phyloP scores from a whole-genome alignment of 2,329 filamentous ascomycete genomes.

The Ophiocordyceps sinensis region DNA sequence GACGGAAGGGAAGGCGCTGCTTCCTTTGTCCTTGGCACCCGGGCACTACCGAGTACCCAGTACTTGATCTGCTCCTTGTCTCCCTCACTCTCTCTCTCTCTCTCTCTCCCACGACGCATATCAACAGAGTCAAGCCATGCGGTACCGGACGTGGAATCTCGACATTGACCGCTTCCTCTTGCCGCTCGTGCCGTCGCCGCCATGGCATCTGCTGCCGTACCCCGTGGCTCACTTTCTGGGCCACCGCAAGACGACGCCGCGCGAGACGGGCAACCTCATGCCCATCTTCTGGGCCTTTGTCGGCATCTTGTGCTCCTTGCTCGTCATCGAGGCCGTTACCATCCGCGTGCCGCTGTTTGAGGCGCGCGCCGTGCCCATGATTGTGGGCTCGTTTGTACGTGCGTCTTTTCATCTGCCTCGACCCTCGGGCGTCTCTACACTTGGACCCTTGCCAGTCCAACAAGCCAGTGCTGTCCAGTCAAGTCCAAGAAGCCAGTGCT shows the following conservation, averaged over 20 bases:
- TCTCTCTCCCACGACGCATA: neutral
- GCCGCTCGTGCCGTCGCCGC: slow-evolving; percentile 50
- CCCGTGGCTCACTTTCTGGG: slow-evolving; percentile 56
- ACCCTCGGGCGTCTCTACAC: too few relatives aligned
- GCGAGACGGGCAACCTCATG: slow-evolving; percentile 39
- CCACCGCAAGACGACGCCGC: slow-evolving; percentile 29
- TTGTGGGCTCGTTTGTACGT: slow-evolving; percentile 59
- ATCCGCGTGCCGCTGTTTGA: slow-evolving; percentile 39
- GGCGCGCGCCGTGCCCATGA: slow-evolving; percentile 36
- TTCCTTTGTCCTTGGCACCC: too few relatives aligned
- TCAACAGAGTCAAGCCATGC: slow-evolving; percentile 2
- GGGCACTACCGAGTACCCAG: too few relatives aligned
- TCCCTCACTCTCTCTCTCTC: neutral
- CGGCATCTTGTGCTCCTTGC: slow-evolving; percentile 47
- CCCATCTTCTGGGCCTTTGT: slow-evolving; percentile 49
- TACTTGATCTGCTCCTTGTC: neutral
- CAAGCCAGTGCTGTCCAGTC: too few relatives aligned
- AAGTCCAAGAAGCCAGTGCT: too few relatives aligned
- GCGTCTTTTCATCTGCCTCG: neutral
- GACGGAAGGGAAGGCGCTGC: too few relatives aligned
- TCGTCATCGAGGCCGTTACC: slow-evolving; percentile 43
- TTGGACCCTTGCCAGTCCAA: too few relatives aligned
- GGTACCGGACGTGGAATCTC: slow-evolving; percentile 35
- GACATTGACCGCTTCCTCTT: slow-evolving; percentile 69
- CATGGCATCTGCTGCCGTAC: slow-evolving; percentile 47